Conservation (phyloP, 1,284 basidiomycete genomes). For the Pseudozyma thailandica region DNA sequence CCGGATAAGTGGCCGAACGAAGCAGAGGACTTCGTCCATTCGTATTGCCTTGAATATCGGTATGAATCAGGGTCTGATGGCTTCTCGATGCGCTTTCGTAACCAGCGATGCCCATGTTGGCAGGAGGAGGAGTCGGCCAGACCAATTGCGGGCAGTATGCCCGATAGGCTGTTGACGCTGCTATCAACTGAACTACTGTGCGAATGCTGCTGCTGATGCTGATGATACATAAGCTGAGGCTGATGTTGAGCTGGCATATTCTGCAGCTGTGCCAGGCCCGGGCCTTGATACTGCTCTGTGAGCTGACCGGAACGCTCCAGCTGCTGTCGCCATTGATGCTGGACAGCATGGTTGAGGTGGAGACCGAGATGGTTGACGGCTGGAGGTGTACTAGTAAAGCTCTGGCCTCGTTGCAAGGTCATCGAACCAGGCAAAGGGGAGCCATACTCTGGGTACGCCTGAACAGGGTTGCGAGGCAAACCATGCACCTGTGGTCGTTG, state of each 20-base stretch:
- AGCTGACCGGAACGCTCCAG: not conserved
- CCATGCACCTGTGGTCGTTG: slow-evolving; percentile 13
- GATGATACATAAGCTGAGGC: not conserved
- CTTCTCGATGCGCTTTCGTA: not conserved
- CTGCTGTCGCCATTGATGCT: slow-evolving; percentile 19
- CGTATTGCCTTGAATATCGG: slow-evolving; percentile 1
- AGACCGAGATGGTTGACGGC: slow-evolving; percentile 26
- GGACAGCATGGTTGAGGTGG: slow-evolving; percentile 5
- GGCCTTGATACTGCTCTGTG: slow-evolving; percentile 2
- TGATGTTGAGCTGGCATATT: not conserved
- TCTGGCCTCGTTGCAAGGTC: not conserved
- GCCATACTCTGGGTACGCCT: slow-evolving; percentile 8
- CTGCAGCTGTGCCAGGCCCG: not conserved
- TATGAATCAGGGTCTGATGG: not conserved
- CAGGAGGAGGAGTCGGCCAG: not conserved
- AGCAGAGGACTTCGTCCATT: slow-evolving; percentile 2
- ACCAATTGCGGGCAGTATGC: slow-evolving; percentile 13
- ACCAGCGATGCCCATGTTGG: not conserved
- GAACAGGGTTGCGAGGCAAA: slow-evolving; percentile 18
- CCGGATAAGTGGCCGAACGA: slow-evolving; percentile 13
- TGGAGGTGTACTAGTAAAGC: not conserved
- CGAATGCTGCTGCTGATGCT: slow-evolving; percentile 5
- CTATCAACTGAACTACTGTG: no score
- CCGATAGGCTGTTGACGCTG: no score
- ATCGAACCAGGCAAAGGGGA: not conserved